Base-by-base conservation (phyloP, 2,329 filamentous ascomycete species). In the Grosmannia huntii region DNA sequence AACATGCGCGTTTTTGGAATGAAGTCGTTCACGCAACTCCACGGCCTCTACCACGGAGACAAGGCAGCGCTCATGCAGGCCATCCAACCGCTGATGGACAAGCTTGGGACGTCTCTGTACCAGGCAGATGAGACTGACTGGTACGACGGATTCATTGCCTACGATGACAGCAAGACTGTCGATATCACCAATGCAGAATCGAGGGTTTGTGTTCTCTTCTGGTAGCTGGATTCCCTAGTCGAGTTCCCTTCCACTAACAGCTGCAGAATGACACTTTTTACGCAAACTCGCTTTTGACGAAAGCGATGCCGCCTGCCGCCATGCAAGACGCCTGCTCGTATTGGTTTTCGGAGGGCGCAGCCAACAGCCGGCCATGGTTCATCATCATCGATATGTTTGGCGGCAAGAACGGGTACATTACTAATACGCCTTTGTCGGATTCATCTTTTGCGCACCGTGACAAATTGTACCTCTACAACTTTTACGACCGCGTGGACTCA, bases 391-490 rank as follows among this genome's bases (percentile, higher is more conserved):
- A 71, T 61, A 60, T 69, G 50, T 67, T 69, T 59, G 70, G 69
- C 41, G 69, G 68, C 41, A 61, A 64, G 31, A 71, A 71, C 62
- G 72, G 73, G 1, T 71, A 68, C 60, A 65, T 75, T 41, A 64
- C 70, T 1, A 61, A 67, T 0, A 59, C 70, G 2, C 31, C 61
- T 0, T 59, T 61, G 0, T 33, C 65, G 9, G 63, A 64, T 9
- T 70, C 71, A 1, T 68, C 73, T 2, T 76, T 72, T 62, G 65
- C 68, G 0, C 72, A 75, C 62, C 72, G 71, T 28, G 69, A 73
- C 56, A 72, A 75, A 64, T 71, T 80, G 21, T 71, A 78, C 1
- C 73, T 82, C 2, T 77, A 74, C 55, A 76, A 82, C 64, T 73
- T 79, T 57, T 72, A 73, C 23, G 76, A 80, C 62, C 65, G 71